Conservation (phyloP, 1,284 basidiomycete genomes). For the Leucoagaricus sp. region DNA sequence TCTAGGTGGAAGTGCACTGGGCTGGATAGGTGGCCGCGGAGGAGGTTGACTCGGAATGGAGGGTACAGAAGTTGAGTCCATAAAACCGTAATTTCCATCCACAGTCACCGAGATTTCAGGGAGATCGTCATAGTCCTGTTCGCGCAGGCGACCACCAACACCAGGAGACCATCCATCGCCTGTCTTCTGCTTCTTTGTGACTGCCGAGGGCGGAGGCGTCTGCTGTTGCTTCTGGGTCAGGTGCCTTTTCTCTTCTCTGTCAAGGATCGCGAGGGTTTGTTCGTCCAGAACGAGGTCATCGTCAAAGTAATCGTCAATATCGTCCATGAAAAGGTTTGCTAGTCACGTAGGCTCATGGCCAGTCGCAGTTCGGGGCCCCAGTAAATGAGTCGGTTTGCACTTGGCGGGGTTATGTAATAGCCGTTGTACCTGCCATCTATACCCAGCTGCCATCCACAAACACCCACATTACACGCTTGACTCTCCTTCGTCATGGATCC, state of each 20-base stretch:
- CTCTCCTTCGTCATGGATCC: slow-evolving; percentile 32
- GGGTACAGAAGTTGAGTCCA: neutral
- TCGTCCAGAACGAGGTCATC: slow-evolving; percentile 69
- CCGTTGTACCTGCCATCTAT: neutral
- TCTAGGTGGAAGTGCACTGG: neutral
- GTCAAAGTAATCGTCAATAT: slow-evolving; percentile 66
- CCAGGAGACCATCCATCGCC: slow-evolving; percentile 39
- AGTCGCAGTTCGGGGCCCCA: neutral
- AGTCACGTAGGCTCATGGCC: slow-evolving; percentile 1
- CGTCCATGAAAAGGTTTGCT: slow-evolving; percentile 46
- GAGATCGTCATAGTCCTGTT: slow-evolving; percentile 49
- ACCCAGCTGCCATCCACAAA: neutral
- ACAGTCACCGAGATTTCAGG: slow-evolving; percentile 51
- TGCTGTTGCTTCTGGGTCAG: slow-evolving; percentile 19
- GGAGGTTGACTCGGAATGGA: neutral
- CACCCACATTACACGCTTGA: neutral
- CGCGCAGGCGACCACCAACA: slow-evolving; percentile 20
- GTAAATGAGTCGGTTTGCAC: neutral
- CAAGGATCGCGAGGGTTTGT: slow-evolving; percentile 58
- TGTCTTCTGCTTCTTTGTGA: slow-evolving; percentile 59
- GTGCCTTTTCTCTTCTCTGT: slow-evolving; percentile 60
- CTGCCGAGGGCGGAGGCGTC: slow-evolving; percentile 26
- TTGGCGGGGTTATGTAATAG: slow-evolving; percentile 6
- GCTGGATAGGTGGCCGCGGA: neutral
- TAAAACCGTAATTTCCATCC: slow-evolving; percentile 27